Conservation (phyloP, 345 rosid genomes). For the Atalantia buxifolia region DNA sequence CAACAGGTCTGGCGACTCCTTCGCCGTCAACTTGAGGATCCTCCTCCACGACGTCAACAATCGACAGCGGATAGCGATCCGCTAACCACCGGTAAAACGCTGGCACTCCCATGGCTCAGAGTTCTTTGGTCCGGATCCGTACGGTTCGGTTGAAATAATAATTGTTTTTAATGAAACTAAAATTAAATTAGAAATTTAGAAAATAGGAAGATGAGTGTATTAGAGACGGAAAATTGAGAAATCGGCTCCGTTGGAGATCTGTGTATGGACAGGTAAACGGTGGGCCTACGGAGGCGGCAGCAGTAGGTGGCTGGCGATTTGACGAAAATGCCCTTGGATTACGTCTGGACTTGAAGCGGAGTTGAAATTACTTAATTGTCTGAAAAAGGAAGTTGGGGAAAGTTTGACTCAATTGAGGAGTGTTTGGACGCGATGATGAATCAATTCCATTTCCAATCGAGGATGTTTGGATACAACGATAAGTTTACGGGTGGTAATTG, state of each 20-base stretch:
- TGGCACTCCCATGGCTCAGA: constrained; percentile 78
- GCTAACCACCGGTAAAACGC: constrained; percentile 97
- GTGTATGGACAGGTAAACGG: not conserved
- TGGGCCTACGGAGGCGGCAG: not conserved
- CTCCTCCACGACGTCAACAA: constrained; percentile 79
- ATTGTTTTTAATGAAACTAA: not conserved
- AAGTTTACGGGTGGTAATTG: not conserved
- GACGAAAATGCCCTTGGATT: not conserved
- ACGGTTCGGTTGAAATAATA: not conserved
- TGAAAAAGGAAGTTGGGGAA: not conserved
- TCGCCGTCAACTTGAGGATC: constrained; percentile 41
- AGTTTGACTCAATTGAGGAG: not conserved
- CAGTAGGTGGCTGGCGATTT: not conserved
- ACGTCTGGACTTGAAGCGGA: not conserved
- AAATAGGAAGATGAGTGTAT: not conserved
- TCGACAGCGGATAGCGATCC: constrained; percentile 83
- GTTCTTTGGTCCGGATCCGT: constrained; percentile 5
- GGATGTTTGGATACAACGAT: not conserved
- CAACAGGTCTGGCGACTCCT: constrained; percentile 46
- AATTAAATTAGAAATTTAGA: not conserved
- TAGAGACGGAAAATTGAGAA: not conserved
- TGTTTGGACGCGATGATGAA: not conserved
- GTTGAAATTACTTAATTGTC: not conserved
- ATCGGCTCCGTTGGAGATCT: constrained; percentile 10
- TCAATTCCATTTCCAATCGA: not conserved